Evolutionary conservation across 306 rosid species (phyloP), one percentile per base, ranked within the genome.

Genomic region (Prunus padus): DNA sequence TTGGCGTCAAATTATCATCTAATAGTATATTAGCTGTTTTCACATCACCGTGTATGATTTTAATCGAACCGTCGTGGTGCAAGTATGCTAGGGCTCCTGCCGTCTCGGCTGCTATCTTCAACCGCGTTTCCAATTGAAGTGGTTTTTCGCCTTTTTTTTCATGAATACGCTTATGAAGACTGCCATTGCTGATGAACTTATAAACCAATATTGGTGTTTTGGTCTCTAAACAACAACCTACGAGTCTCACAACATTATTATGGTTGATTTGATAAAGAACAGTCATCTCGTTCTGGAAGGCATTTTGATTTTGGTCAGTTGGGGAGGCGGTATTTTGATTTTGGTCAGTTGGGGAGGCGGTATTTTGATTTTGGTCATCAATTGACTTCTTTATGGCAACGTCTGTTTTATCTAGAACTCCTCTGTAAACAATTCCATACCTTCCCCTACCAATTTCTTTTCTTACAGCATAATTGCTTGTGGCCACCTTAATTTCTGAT

Each of bases 181-280:
- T 76, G 3, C 80, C 80, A 6, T 76, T 76, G 37, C 13, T 3
- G 19, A 76, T 66, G 57, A 66, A 76, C 67, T 76, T 67, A 4
- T 76, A 76, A 16, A 76, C 80, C 10, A 76, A 20, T 0, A 65
- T 8, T 65, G 80, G 80, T 0, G 56, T 66, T 66, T 66, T 56
- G 12, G 67, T 66, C 64, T 55, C 74, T 44, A 76, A 37, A 40
- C 80, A 76, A 55, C 80, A 76, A 18, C 80, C 80, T 0, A 76
- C 2, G 11, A 76, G 57, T n/a, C 46, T 66, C 15, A 76, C 80
- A 52, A 76, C 80, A 23, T 76, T 76, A 7, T 40, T 67, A 19
- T 76, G 80, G 67, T 76, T 76, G 14, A 76, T 66, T 19, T 76
- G 80, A 54, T 42, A 51, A 12, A 76, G 80, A 50, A 66, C 15